phyloP scores from a whole-genome alignment of 2,329 filamentous ascomycete species.

The Colletotrichum musae region DNA sequence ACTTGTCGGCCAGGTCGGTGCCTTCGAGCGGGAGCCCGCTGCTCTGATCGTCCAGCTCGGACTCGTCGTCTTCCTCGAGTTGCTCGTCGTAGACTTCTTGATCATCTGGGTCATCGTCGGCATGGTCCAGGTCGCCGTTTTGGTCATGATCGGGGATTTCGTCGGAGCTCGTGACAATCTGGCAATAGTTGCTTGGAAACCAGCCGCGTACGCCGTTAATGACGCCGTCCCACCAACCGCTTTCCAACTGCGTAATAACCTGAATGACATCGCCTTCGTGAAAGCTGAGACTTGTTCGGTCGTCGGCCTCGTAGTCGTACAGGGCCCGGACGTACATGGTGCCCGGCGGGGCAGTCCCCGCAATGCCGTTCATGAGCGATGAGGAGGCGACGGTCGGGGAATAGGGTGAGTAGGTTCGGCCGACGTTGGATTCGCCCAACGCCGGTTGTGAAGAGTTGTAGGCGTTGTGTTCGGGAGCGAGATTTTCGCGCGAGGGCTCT shows the following conservation, averaged over 20 bases:
- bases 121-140: constrained; percentile 67
- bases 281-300: constrained; percentile 96
- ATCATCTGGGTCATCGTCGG: constrained; percentile 72
- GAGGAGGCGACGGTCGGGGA: constrained; percentile 46
- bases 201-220: constrained; percentile 97
- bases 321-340: constrained; percentile 94
- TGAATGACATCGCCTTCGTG: constrained; percentile 97
- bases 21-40: constrained; percentile 79
- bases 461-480: constrained; percentile 42
- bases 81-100: constrained; percentile 77
- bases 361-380: constrained; percentile 71
- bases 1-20: constrained; percentile 73
- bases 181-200: constrained; percentile 99
- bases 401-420: constrained; percentile 45
- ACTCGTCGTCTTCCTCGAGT: constrained; percentile 77
- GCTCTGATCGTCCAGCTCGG: constrained; percentile 69
- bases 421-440: constrained; percentile 43
- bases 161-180: constrained; percentile 83
- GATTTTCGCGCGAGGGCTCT: constrained; percentile 36
- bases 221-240: constrained; percentile 99
- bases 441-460: constrained; percentile 34
- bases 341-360: constrained; percentile 72
- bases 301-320: constrained; percentile 98
- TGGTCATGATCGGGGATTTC: constrained; percentile 76
- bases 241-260: constrained; percentile 94